Evolutionary conservation across 768 basidiomycete species (phyloP).

Genomic region (Cytidiella melzeri): DNA sequence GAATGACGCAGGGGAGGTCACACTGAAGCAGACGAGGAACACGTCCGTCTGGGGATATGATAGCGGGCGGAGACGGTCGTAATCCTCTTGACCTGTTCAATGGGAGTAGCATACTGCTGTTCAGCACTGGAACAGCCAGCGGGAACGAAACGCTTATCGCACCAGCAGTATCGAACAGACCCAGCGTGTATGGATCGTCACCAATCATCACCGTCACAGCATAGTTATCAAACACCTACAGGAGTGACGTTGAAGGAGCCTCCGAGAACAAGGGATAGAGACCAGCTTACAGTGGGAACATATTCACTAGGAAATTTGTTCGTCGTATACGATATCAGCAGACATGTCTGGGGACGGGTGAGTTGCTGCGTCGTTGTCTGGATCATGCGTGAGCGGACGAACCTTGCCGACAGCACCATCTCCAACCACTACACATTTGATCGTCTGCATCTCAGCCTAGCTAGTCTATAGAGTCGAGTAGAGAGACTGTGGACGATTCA

Average conservation of each 20-base stretch:
- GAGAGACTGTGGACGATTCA: not conserved
- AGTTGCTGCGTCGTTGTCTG: constrained; percentile 1
- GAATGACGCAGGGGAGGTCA: constrained; percentile 96
- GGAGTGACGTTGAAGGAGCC: constrained; percentile 17
- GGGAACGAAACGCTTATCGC: constrained; percentile 21
- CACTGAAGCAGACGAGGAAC: constrained; percentile 98
- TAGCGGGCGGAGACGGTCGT: constrained; percentile 96
- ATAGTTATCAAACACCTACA: constrained; percentile 90
- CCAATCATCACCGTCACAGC: constrained; percentile 99
- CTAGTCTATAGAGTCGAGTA: constrained; percentile 15
- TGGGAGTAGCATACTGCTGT: not conserved
- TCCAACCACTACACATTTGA: constrained; percentile 96
- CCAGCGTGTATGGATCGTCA: constrained; percentile 97
- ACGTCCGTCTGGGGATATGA: constrained; percentile 99
- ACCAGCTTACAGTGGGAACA: constrained; percentile 82
- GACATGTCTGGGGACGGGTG: constrained; percentile 62
- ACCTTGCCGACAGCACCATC: constrained; percentile 99
- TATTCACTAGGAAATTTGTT: constrained; percentile 99
- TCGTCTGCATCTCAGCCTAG: constrained; percentile 73
- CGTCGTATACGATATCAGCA: constrained; percentile 95
- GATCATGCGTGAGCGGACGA: constrained; percentile 25
- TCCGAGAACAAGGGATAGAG: constrained; percentile 15
- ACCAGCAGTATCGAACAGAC: constrained; percentile 98
- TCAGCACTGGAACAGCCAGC: too few species aligned
- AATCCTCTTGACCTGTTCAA: constrained; percentile 91